phyloP scores from a whole-genome alignment of 805 yeast species.

The Saccharomycopsis javanensis region DNA sequence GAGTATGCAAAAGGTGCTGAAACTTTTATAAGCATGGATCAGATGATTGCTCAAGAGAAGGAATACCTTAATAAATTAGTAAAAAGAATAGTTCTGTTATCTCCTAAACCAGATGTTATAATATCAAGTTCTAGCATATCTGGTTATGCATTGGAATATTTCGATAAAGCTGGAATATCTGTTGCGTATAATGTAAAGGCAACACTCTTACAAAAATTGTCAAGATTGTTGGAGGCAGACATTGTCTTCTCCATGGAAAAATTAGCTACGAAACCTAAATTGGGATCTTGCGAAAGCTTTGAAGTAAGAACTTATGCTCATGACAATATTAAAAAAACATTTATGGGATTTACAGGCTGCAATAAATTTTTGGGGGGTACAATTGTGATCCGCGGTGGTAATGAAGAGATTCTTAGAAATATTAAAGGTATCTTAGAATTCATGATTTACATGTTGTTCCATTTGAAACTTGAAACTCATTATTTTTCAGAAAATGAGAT shows the following conservation, averaged over 20 bases:
- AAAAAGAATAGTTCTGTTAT: constrained; percentile 59
- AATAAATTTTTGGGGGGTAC: constrained; percentile 71
- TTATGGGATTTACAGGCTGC: constrained; percentile 72
- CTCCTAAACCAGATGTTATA: constrained; percentile 57
- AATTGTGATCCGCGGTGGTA: constrained; percentile 74
- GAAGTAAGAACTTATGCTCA: constrained; percentile 59
- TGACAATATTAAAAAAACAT: constrained; percentile 52
- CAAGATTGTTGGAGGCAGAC: constrained; percentile 75
- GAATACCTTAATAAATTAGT: constrained; percentile 79
- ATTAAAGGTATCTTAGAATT: constrained; percentile 75
- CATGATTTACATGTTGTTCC: constrained; percentile 68
- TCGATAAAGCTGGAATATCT: constrained; percentile 67
- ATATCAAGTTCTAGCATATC: constrained; percentile 72
- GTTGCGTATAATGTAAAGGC: constrained; percentile 77
- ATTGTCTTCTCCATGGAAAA: constrained; percentile 80
- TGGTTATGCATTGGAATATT: constrained; percentile 65
- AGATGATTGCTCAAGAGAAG: constrained; percentile 76
- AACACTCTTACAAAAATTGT: constrained; percentile 66
- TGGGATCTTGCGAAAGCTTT: constrained; percentile 69
- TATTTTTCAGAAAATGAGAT: constrained; percentile 33
- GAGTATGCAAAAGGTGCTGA: constrained; percentile 74
- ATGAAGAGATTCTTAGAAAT: constrained; percentile 47
- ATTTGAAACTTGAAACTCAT: constrained; percentile 69
- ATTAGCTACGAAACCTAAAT: constrained; percentile 55
- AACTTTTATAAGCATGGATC: constrained; percentile 63